A percentile compares a stretch with the other conserved stretches of the same genome.
Conservation (phyloP, 352 stramenopile species). For the Phytophthora kernoviae region DNA sequence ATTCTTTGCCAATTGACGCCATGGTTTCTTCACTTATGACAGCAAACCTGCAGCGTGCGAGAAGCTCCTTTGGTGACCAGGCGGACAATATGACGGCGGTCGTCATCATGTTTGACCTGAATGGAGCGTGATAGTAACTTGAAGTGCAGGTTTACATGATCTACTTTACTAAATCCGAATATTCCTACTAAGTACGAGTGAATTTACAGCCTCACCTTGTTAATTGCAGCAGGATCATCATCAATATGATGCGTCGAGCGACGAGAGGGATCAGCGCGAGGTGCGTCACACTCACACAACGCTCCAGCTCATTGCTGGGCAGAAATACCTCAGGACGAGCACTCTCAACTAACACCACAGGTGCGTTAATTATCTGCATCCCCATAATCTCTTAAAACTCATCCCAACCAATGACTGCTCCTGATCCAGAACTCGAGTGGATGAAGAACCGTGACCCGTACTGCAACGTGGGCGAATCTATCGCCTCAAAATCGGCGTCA, state of each 20-base stretch:
- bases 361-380: constrained; percentile 4
- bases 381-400: constrained; percentile 1
- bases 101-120: constrained; percentile 49
- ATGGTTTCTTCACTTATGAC: constrained; percentile 56
- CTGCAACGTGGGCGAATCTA: constrained; percentile 89
- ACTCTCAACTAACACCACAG: constrained; percentile 10
- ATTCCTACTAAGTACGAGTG: not conserved
- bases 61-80: constrained; percentile 76
- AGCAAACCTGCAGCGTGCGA: constrained; percentile 63
- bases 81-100: constrained; percentile 91
- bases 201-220: constrained; percentile 13
- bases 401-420: not conserved
- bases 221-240: not conserved
- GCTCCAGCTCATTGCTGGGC: constrained; percentile 11
- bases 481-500: constrained; percentile 89
- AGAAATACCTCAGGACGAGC: constrained; percentile 7
- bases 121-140: not conserved
- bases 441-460: constrained; percentile 80
- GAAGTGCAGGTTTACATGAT: no score
- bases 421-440: constrained; percentile 65
- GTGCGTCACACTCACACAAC: constrained; percentile 8
- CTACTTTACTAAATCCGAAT: no score
- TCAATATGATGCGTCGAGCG: constrained; percentile 28
- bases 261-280: constrained; percentile 11
- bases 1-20: constrained; percentile 26